phyloP scores from a whole-genome alignment of 2,329 filamentous ascomycete genomes.

The Lomentospora prolificans region DNA sequence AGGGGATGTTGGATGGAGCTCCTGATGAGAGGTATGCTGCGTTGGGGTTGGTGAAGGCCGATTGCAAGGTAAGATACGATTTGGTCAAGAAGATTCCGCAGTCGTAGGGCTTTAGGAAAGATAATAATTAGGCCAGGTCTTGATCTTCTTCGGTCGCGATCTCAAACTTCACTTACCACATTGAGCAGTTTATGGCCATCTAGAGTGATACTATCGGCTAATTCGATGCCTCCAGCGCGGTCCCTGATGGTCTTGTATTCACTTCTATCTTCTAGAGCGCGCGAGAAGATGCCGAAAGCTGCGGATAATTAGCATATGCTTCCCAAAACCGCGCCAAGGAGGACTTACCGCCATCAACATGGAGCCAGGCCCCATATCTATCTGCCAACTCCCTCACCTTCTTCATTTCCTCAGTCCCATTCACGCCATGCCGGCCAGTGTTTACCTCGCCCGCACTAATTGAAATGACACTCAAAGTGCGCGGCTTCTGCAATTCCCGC shows the following conservation, averaged over 20 bases:
- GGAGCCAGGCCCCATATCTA: conserved; percentile 69
- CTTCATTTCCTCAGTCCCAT: conserved; percentile 50
- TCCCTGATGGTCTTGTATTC: conserved; percentile 46
- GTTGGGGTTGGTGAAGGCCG: conserved; percentile 73
- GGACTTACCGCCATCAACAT: conserved; percentile 64
- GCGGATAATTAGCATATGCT: neutral
- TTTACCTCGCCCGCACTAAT: conserved; percentile 89
- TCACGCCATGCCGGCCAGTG: conserved; percentile 64
- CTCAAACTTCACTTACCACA: conserved; percentile 43
- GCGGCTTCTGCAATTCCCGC: conserved; percentile 37
- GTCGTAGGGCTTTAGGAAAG: conserved; percentile 60
- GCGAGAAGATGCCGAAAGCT: conserved; percentile 79
- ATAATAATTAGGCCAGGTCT: neutral
- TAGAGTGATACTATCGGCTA: conserved; percentile 78
- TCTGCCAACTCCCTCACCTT: conserved; percentile 62
- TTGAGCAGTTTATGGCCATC: conserved; percentile 92
- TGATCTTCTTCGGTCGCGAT: neutral
- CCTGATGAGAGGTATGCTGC: conserved; percentile 63
- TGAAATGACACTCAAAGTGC: conserved; percentile 62
- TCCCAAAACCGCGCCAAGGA: neutral
- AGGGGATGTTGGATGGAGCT: conserved; percentile 46
- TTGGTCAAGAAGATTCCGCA: conserved; percentile 81
- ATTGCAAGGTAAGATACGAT: conserved; percentile 39
- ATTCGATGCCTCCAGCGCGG: conserved; percentile 55
- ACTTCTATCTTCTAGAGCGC: conserved; percentile 46